These are phyloP conservation scores for Meyerozyma guilliermondii DNA, from an alignment of 1,139 yeast genomes.

Conservation along the genomic window DNA sequence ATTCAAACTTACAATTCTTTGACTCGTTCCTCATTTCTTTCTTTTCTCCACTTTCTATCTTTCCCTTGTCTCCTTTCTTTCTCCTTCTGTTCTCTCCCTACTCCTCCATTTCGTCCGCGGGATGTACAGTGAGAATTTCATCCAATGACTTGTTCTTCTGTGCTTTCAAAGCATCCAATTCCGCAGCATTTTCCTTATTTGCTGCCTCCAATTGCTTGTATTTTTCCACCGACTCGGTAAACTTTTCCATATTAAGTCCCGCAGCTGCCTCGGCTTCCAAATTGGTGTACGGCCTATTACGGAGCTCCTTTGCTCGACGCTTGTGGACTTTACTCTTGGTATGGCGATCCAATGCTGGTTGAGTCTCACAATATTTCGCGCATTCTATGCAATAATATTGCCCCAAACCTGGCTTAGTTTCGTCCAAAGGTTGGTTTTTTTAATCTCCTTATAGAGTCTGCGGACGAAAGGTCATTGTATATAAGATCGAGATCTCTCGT, in stretches of 20 bases:
- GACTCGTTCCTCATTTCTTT: not conserved
- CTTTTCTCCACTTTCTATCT: not conserved
- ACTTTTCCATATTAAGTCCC: constrained; percentile 69
- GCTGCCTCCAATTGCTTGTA: constrained; percentile 38
- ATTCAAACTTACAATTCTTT: too few relatives aligned
- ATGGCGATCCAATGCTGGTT: constrained; percentile 68
- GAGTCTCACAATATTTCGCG: constrained; percentile 86
- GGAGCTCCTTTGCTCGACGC: constrained; percentile 74
- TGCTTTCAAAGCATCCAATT: constrained; percentile 28
- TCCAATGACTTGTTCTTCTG: constrained; percentile 40
- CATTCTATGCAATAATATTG: constrained; percentile 93
- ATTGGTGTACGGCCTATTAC: constrained; percentile 75
- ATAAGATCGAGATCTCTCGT: constrained; percentile 83
- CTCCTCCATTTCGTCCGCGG: constrained; percentile 5
- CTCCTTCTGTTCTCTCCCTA: not conserved
- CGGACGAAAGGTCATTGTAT: constrained; percentile 64
- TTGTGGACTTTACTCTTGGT: constrained; percentile 74
- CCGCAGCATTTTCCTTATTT: constrained; percentile 36
- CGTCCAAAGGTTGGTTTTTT: constrained; percentile 85
- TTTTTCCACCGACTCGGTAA: constrained; percentile 56
- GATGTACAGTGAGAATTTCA: constrained; percentile 31
- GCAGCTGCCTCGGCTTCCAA: constrained; percentile 90
- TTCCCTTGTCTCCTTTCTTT: not conserved
- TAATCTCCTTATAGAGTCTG: constrained; percentile 56
- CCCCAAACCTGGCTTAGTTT: constrained; percentile 87